A percentile compares a stretch with the other conserved stretches of the same genome.
phyloP scores from a whole-genome alignment of 1,284 basidiomycete species.

The Microbotryum saponariae region DNA sequence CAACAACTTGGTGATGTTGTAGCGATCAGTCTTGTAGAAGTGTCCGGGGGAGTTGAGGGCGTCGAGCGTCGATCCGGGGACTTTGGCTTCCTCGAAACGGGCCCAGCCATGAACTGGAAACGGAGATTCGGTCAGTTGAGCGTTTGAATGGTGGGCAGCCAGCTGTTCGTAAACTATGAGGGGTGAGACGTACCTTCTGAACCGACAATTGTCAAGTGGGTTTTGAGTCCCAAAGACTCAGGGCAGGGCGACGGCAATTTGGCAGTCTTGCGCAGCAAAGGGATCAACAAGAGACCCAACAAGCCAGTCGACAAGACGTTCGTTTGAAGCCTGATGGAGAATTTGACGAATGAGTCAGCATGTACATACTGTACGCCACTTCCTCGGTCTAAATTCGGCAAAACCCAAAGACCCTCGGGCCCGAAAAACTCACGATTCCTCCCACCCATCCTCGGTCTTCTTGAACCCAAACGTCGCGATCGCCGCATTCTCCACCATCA shows the following conservation, averaged over 20 bases:
- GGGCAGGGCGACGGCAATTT: slow-evolving; percentile 1
- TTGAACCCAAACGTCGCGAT: neutral
- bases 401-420: neutral
- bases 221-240: slow-evolving; percentile 11
- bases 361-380: no score
- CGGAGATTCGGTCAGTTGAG: no score
- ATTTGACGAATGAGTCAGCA: no score
- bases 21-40: slow-evolving; percentile 11
- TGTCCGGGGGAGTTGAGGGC: neutral
- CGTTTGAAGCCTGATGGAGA: slow-evolving; percentile 20
- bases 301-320: slow-evolving; percentile 30
- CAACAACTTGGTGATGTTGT: slow-evolving; percentile 29
- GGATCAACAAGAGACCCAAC: slow-evolving; percentile 18
- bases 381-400: no score
- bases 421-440: slow-evolving; percentile 11
- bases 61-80: neutral
- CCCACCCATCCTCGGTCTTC: slow-evolving; percentile 18
- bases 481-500: slow-evolving; percentile 23
- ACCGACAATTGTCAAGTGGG: slow-evolving; percentile 23
- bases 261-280: slow-evolving; percentile 20
- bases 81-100: slow-evolving; percentile 3
- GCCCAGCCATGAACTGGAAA: slow-evolving; percentile 24
- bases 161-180: no score
- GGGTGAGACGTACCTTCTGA: slow-evolving; percentile 13
- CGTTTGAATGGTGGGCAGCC: neutral